Evolutionary conservation across 306 rosid genomes (phyloP), one percentile per base, ranked within the genome.

Genomic region (Citrullus mucosospermus): DNA sequence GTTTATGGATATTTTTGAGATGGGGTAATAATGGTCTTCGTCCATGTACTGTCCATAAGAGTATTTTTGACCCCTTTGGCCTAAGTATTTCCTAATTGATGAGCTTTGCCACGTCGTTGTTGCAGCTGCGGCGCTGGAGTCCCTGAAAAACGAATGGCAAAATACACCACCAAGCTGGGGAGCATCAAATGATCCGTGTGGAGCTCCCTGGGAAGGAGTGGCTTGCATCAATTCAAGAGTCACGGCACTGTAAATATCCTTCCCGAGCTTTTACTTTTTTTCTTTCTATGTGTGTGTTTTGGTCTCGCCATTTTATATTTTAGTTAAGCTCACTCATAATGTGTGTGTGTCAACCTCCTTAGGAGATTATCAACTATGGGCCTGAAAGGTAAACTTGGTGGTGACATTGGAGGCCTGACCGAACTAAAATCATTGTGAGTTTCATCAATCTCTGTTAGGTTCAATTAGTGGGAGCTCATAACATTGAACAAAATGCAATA

Each of bases 111-210:
- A 50, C 17, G 60, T 73, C 16, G 60, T 58, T 79, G 78, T 78
- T 89, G 82, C 91, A 92, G 99, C 80, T 78, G 79, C 81, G 76
- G 90, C 75, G 22, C 88, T 95, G 75, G 74, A 81, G 41, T 87
- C 99, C 69, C 79, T 95, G 54, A 89, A 87, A 83, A 83, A 60
- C 32, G 20, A 56, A 56, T 92, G 97, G 97, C 28, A 75, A 75
- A 85, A 87, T 65, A 66, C 89, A 79, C 99, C 99, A 54, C 97
- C 97, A 28, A 90, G 90, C 85, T 95, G 99, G 99, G 88, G 79
- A 79, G 79, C 67, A 63, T 88, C 99, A 76, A 53, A 81, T 60
- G 96, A 95, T 81, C 96, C 96, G 1, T 92, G 97, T 88, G 92
- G 87, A 82, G 78, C 78, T 59, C 84, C 84, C 6, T 95, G 99